Evolutionary conservation across 305 asterid genomes (phyloP).

Genomic region (Fraxinus baroniana): DNA sequence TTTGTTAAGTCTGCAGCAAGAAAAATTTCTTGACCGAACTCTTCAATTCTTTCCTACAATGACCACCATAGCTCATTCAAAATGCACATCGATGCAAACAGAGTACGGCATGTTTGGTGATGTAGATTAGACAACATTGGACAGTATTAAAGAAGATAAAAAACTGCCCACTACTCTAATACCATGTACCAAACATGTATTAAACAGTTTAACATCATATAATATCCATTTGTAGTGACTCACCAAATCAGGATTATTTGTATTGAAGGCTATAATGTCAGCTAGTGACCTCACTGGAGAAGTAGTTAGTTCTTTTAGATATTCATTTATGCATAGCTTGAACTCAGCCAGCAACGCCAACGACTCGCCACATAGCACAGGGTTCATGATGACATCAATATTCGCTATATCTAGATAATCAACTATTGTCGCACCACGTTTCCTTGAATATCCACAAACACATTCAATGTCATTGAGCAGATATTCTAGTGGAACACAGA

Average conservation of each 20-base stretch:
- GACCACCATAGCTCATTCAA: not conserved
- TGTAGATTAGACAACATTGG: not conserved
- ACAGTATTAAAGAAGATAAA: not conserved
- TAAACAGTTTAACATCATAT: not conserved
- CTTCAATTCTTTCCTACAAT: constrained; percentile 42
- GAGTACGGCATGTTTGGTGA: not conserved
- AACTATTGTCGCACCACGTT: constrained; percentile 45
- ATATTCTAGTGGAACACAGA: not conserved
- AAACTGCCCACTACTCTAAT: not conserved
- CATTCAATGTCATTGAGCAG: not conserved
- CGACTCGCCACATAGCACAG: constrained; percentile 43
- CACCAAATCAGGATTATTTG: constrained; percentile 48
- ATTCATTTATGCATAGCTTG: constrained; percentile 44
- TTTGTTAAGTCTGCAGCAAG: constrained; percentile 45
- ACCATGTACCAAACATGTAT: not conserved
- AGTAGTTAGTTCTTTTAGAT: constrained; percentile 37
- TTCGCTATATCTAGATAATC: constrained; percentile 51
- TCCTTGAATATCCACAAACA: constrained; percentile 28
- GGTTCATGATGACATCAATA: constrained; percentile 44
- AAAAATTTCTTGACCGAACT: constrained; percentile 45
- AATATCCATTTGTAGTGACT: not conserved
- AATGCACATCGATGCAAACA: not conserved
- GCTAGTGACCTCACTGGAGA: constrained; percentile 57
- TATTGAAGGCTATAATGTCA: constrained; percentile 54
- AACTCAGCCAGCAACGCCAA: constrained; percentile 50